phyloP scores from a whole-genome alignment of 306 rosid genomes.

The Biancaea sappan region DNA sequence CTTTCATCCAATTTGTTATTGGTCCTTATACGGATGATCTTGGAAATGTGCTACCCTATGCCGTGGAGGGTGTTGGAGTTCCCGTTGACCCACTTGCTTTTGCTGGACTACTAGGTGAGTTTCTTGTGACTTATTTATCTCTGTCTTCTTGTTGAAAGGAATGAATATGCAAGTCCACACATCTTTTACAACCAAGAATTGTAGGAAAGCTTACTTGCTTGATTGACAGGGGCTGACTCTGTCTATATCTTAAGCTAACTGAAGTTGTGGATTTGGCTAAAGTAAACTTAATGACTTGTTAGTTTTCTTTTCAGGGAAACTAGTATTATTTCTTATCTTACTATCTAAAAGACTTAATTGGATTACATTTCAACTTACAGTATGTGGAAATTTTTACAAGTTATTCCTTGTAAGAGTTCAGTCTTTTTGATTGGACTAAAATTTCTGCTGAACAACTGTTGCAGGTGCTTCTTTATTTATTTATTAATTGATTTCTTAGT shows the following conservation, averaged over 20 bases:
- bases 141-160: not conserved
- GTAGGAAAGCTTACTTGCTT: not conserved
- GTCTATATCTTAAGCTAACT: conserved; percentile 2
- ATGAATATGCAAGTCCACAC: conserved; percentile 8
- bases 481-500: not conserved
- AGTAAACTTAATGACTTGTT: not conserved
- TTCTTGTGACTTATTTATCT: conserved; percentile 5
- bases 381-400: not conserved
- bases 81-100: conserved; percentile 98
- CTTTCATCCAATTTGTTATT: conserved; percentile 75
- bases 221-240: not conserved
- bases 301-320: not conserved
- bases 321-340: not conserved
- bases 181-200: not conserved
- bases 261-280: not conserved
- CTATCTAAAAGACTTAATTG: not conserved
- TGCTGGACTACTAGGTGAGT: conserved; percentile 86
- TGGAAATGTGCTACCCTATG: conserved; percentile 92
- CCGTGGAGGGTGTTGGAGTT: conserved; percentile 97
- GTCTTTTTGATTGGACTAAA: not conserved
- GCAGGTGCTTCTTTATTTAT: not conserved
- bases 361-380: not conserved
- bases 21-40: conserved; percentile 96
- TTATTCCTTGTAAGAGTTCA: conserved; percentile 7
- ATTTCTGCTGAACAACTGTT: not conserved